phyloP scores from a whole-genome alignment of 805 yeast species.

The Trichomonascus vanleenenianus region DNA sequence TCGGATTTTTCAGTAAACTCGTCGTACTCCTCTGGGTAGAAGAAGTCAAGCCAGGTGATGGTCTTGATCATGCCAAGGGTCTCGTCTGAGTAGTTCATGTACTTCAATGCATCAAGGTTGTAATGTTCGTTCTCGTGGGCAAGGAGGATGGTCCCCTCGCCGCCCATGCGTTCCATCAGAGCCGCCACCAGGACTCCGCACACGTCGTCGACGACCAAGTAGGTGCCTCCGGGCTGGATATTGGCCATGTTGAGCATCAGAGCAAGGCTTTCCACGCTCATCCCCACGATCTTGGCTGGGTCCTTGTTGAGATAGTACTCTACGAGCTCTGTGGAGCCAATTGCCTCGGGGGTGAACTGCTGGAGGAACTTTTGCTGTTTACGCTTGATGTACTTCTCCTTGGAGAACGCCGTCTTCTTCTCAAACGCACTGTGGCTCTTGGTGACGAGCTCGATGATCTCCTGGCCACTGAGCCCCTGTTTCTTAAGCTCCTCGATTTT shows the following conservation, averaged over 20 bases:
- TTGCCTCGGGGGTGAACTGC: constrained; percentile 71
- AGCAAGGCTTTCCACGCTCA: constrained; percentile 81
- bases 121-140: constrained; percentile 93
- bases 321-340: constrained; percentile 63
- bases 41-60: constrained; percentile 69
- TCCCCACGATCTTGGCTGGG: constrained; percentile 58
- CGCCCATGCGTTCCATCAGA: constrained; percentile 81
- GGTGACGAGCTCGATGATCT: constrained; percentile 73
- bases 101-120: constrained; percentile 61
- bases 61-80: constrained; percentile 53
- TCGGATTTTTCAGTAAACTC: constrained; percentile 36
- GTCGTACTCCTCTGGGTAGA: constrained; percentile 62
- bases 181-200: constrained; percentile 85
- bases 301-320: constrained; percentile 76
- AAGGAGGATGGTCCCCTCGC: constrained; percentile 59
- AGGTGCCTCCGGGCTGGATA: constrained; percentile 82
- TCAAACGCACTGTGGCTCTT: constrained; percentile 81
- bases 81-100: constrained; percentile 50
- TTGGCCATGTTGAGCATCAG: constrained; percentile 70
- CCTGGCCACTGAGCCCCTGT: constrained; percentile 64
- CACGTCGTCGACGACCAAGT: constrained; percentile 87
- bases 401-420: constrained; percentile 81
- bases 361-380: constrained; percentile 88
- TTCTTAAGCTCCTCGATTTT: constrained; percentile 81
- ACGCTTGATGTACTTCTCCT: constrained; percentile 84